A percentile compares a stretch with the other conserved stretches of the same genome.
These are phyloP conservation scores for Sextonia rubra DNA, from an alignment of 164 flowering plant species.

Conservation along the genomic window DNA sequence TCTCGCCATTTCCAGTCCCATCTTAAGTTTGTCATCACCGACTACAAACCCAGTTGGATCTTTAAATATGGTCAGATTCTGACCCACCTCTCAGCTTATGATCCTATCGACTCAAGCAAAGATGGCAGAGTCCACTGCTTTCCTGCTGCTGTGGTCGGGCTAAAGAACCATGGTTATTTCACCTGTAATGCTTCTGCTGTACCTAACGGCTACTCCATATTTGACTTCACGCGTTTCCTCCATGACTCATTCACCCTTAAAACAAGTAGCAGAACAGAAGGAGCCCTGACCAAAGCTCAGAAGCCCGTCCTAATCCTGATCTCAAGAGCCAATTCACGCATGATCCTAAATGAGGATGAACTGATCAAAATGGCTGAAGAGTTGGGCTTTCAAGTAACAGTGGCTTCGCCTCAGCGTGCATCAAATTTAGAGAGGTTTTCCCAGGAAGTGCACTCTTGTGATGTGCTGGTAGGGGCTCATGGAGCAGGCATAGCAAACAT, in stretches of 20 bases:
- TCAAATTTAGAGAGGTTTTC: conserved; percentile 17
- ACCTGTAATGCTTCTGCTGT: conserved; percentile 2
- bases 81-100: conserved; percentile 6
- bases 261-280: background rate
- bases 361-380: conserved; percentile 18
- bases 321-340: conserved; percentile 21
- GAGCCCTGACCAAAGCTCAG: background rate
- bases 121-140: conserved; percentile 10
- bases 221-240: conserved; percentile 16
- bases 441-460: conserved; percentile 16
- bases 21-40: conserved; percentile 4
- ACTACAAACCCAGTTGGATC: conserved; percentile 4
- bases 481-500: conserved; percentile 8
- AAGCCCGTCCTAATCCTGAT: conserved; percentile 21
- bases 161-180: conserved; percentile 7
- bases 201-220: conserved; percentile 13
- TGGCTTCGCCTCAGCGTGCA: conserved; percentile 15
- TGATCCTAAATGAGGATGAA: conserved; percentile 25
- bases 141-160: conserved; percentile 9
- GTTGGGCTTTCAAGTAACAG: conserved; percentile 24
- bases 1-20: conserved; percentile 11
- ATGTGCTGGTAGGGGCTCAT: conserved; percentile 29
- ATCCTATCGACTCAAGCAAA: background rate
- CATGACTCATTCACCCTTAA: conserved; percentile 2
- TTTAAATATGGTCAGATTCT: conserved; percentile 4